Percentiles rank a stretch among this genome's conserved stretches.
These are phyloP conservation scores for Uncinocarpus reesii DNA, from an alignment of 2,329 filamentous ascomycete genomes.

Conservation along the genomic window DNA sequence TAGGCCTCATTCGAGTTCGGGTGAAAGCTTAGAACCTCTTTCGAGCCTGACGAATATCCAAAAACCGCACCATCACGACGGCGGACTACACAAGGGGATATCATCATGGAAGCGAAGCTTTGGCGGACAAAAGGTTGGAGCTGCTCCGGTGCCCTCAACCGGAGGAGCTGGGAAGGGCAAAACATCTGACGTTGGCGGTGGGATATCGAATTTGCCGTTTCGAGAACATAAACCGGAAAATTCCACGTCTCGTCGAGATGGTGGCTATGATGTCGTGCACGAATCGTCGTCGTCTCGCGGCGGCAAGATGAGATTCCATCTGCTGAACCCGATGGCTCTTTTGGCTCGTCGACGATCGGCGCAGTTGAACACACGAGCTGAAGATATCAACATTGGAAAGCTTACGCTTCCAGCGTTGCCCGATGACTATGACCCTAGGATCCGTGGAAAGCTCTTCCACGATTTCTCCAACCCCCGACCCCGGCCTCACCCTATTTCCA, in stretches of 20 bases:
- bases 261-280: background rate
- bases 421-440: conserved; percentile 53
- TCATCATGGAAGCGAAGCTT: conserved; percentile 31
- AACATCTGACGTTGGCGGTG: conserved; percentile 10
- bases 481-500: conserved; percentile 21
- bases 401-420: conserved; percentile 44
- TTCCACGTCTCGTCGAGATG: conserved; percentile 1
- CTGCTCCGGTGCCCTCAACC: conserved; percentile 18
- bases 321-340: conserved; percentile 53
- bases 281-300: conserved; percentile 16
- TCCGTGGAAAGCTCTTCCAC: conserved; percentile 53
- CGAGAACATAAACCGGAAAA: conserved; percentile 18
- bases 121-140: conserved; percentile 25
- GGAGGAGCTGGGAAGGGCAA: conserved; percentile 24
- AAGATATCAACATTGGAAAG: conserved; percentile 43
- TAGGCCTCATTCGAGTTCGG: conserved; percentile 7
- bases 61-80: conserved; percentile 10
- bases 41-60: conserved; percentile 1
- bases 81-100: conserved; percentile 18
- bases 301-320: conserved; percentile 44
- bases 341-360: conserved; percentile 48
- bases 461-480: conserved; percentile 54
- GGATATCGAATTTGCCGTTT: background rate
- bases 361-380: conserved; percentile 40
- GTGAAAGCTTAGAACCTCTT: background rate